Conservation (phyloP, 352 stramenopile species). For the Pythium aphanidermatum region DNA sequence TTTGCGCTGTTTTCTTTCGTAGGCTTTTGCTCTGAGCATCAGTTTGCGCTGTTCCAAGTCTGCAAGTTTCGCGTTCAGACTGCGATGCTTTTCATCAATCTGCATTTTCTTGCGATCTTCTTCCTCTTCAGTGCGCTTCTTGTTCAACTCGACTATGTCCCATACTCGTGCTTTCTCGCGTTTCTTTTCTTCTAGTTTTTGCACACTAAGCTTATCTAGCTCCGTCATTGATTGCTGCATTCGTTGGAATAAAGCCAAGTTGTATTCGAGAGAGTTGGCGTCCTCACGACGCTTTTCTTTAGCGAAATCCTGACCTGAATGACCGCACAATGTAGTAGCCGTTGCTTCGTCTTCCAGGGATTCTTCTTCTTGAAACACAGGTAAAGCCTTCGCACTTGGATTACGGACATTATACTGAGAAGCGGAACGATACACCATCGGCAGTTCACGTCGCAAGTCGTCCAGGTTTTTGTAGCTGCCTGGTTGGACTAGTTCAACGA, state of each 20-base stretch:
- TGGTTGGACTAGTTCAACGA: slow-evolving; percentile 24
- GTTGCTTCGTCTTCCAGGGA: background rate
- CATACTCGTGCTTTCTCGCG: slow-evolving; percentile 21
- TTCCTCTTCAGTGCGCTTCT: slow-evolving; percentile 9
- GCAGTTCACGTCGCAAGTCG: slow-evolving; percentile 35
- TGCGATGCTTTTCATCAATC: slow-evolving; percentile 9
- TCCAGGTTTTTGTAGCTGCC: slow-evolving; percentile 37
- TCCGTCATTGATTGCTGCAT: slow-evolving; percentile 28
- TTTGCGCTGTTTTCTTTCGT: slow-evolving; percentile 3
- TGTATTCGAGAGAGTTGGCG: slow-evolving; percentile 11
- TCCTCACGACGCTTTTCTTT: slow-evolving; percentile 1
- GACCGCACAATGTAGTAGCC: background rate
- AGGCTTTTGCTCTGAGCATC: background rate
- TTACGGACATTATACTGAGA: slow-evolving; percentile 1
- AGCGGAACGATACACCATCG: slow-evolving; percentile 20
- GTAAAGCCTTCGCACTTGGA: slow-evolving; percentile 1
- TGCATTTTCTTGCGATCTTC: background rate
- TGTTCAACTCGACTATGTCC: slow-evolving; percentile 29
- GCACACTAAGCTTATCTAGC: slow-evolving; percentile 29
- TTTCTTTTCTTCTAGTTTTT: slow-evolving; percentile 29
- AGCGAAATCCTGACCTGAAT: background rate
- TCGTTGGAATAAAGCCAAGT: slow-evolving; percentile 31
- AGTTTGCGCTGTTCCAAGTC: slow-evolving; percentile 4
- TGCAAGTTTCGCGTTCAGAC: background rate
- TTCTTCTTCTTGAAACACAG: slow-evolving; percentile 10